Percentiles rank a stretch among this genome's conserved stretches.
Evolutionary conservation across 108 stramenopile genomes (phyloP).

Genomic region (Cylindrotheca fusiformis): DNA sequence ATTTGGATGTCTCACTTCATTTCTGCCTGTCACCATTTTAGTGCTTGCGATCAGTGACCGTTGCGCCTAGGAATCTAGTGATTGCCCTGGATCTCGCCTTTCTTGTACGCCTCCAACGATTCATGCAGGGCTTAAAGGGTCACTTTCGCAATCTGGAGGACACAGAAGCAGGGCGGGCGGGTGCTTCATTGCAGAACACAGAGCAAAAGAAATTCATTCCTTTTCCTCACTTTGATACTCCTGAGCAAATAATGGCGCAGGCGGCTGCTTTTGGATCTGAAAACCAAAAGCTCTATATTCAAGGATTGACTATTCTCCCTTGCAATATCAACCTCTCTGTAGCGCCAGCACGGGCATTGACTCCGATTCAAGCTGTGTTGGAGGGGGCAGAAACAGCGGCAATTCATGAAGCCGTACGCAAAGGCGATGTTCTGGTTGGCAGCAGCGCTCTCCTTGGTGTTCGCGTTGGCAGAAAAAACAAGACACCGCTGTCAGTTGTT

Average conservation of each 20-base stretch:
- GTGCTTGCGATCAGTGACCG: conserved; percentile 52
- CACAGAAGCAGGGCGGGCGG: neutral
- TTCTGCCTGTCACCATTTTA: neutral
- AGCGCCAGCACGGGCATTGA: conserved; percentile 62
- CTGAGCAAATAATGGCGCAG: conserved; percentile 14
- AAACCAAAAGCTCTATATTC: conserved; percentile 61
- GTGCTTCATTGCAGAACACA: neutral
- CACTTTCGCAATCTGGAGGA: conserved; percentile 28
- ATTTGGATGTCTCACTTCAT: neutral
- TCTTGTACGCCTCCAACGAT: conserved; percentile 61
- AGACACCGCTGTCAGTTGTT: conserved; percentile 60
- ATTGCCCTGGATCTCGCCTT: conserved; percentile 70
- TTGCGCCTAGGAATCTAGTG: conserved; percentile 52
- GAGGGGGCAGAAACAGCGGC: conserved; percentile 67
- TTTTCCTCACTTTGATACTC: conserved; percentile 13
- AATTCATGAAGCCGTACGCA: conserved; percentile 77
- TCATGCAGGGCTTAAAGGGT: conserved; percentile 43
- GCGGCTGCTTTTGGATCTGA: conserved; percentile 24
- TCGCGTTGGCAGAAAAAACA: conserved; percentile 61
- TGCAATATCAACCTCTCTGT: conserved; percentile 61
- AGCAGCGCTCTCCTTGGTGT: conserved; percentile 59
- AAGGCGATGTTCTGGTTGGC: conserved; percentile 68
- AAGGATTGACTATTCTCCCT: conserved; percentile 58
- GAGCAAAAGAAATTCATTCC: conserved; percentile 24
- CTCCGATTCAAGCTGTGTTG: conserved; percentile 44